Base-by-base conservation (phyloP, 345 rosid species). In the Rhodomyrtus tomentosa region DNA sequence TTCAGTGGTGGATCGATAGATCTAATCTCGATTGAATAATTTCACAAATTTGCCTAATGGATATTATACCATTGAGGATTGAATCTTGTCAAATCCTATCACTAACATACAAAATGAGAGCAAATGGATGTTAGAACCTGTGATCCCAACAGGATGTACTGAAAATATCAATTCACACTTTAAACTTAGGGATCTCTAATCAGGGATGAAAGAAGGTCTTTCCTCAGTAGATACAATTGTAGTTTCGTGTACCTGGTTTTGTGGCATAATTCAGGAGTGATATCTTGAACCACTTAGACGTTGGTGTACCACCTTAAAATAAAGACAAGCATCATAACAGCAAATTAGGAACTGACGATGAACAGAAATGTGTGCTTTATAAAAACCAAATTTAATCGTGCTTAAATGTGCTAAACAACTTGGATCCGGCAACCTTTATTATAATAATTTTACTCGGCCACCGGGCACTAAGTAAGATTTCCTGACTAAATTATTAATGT, bases 21-120 rank as follows among this genome's bases (percentile, higher is more conserved):
- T 27, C 4, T 58, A 2, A 13, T 7, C 27, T 14, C 10, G 20
- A 27, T 27, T 2, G 72, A 58, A 7, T 58, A 13, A 6, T 27
- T 27, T 58, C 15, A 58, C 10, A 58, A 1, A 27, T 58, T 58
- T 20, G 14, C 8, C 0, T 27, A 27, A 58, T 5, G 2, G 0
- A 58, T 58, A 58, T 14, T 45, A 13, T 58, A 27, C 6, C 8
- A 45, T 58, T 27, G 27, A 27, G 72, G 1, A 36, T 58, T 12
- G 0, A 27, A 58, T 27, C 15, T 1, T 5, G 14, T 29, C 1
- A 9, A 27, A 27, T 58, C 2, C 0, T 27, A 58, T 58, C 72
- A 6, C 5, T 3, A 58, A 58, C 29, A 58, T 13, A 27, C 10
- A 45, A 45, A 4, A 4, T 42, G 45, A 42, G 6, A 42, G 45